Evolutionary conservation across 176 grass and related monocot species (phyloP).

Genomic region (Puccinellia tenuiflora): DNA sequence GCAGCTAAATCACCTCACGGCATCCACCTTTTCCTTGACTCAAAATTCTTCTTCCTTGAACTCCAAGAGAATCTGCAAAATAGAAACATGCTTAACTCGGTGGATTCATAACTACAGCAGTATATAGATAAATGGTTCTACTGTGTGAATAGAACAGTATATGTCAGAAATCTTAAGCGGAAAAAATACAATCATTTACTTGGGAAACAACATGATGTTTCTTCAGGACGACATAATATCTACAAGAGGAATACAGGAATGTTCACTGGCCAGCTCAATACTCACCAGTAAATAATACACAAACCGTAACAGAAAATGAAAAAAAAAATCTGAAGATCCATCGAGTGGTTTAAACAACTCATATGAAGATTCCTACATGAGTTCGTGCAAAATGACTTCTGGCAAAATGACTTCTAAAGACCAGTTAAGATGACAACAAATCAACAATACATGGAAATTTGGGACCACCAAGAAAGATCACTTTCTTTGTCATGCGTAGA

Average conservation of each 20-base stretch:
- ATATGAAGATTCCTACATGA: not conserved
- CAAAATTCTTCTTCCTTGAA: constrained; percentile 82
- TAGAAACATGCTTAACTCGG: constrained; percentile 16
- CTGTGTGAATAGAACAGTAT: not conserved
- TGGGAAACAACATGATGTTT: not conserved
- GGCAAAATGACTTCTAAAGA: not conserved
- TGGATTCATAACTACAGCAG: not conserved
- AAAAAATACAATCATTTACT: constrained; percentile 1
- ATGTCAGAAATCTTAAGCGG: not conserved
- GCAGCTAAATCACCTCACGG: constrained; percentile 47
- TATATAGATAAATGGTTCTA: not conserved
- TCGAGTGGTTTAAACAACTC: not conserved
- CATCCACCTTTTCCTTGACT: constrained; percentile 61
- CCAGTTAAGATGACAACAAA: not conserved
- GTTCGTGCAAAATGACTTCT: not conserved
- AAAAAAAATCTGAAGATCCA: not conserved
- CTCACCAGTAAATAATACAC: not conserved
- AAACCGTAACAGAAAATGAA: not conserved
- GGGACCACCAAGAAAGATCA: not conserved
- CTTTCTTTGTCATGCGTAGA: not conserved
- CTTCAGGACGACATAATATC: not conserved
- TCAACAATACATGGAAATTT: not conserved
- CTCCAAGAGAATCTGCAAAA: constrained; percentile 79
- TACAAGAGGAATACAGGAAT: not conserved
- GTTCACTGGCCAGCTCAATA: not conserved